A percentile compares a stretch with the other conserved stretches of the same genome.
Conservation (phyloP, 176 grass and related monocot genomes). For the Miscanthus lutarioriparius region DNA sequence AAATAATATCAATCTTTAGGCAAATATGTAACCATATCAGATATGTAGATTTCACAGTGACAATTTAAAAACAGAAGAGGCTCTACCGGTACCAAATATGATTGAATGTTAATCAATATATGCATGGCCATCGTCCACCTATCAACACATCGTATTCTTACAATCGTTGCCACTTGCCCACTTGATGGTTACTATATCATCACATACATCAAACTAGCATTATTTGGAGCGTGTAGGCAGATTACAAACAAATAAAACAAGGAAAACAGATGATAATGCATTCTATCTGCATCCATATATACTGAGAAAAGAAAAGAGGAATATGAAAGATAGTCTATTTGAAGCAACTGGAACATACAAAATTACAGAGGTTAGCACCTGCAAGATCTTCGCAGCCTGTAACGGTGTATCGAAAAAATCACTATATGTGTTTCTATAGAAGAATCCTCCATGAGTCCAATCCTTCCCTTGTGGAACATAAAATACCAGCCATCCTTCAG, state of each 20-base stretch:
- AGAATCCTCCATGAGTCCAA: slow-evolving; percentile 96
- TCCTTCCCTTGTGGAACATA: slow-evolving; percentile 93
- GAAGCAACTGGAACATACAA: background rate
- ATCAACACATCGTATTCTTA: background rate
- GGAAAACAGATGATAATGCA: background rate
- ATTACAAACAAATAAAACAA: slow-evolving; percentile 4
- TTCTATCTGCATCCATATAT: slow-evolving; percentile 19
- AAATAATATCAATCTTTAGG: slow-evolving; percentile 2
- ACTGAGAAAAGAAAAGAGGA: slow-evolving; percentile 7
- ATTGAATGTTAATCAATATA: background rate
- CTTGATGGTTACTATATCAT: background rate
- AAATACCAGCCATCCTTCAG: slow-evolving; percentile 92
- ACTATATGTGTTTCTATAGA: slow-evolving; percentile 74
- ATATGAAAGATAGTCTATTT: background rate
- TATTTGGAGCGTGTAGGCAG: background rate
- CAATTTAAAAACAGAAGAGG: background rate
- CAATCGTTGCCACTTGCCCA: background rate
- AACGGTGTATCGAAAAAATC: slow-evolving; percentile 83
- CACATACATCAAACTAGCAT: background rate
- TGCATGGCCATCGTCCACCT: background rate
- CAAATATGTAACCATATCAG: slow-evolving; percentile 22
- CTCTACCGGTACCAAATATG: background rate
- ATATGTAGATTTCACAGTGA: background rate
- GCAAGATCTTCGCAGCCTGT: slow-evolving; percentile 67
- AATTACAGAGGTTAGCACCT: slow-evolving; percentile 50